A percentile compares a stretch with the other conserved stretches of the same genome.
These are phyloP conservation scores for Neodidymelliopsis sp. DNA, from an alignment of 2,329 filamentous ascomycete genomes.

Conservation along the genomic window DNA sequence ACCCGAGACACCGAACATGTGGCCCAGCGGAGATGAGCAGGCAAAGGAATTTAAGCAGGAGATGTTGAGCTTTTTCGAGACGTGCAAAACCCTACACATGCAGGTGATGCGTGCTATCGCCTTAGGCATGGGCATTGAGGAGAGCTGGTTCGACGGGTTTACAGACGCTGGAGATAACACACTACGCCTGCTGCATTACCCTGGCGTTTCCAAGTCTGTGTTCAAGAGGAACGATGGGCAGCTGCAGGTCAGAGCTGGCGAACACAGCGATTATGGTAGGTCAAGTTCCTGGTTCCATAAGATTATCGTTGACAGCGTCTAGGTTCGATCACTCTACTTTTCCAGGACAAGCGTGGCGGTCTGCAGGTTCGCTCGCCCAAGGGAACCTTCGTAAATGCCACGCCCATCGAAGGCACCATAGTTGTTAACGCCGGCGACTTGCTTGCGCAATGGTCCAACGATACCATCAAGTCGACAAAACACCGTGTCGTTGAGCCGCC, in stretches of 20 bases:
- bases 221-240: slow-evolving; percentile 72
- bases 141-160: slow-evolving; percentile 77
- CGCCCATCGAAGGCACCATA: slow-evolving; percentile 79
- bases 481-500: slow-evolving; percentile 91
- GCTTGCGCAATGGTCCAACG: slow-evolving; percentile 87
- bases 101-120: slow-evolving; percentile 86
- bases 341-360: slow-evolving; percentile 64
- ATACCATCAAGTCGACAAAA: slow-evolving; percentile 87
- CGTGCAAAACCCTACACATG: slow-evolving; percentile 76
- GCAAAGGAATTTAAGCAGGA: slow-evolving; percentile 70
- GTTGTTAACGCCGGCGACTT: slow-evolving; percentile 91
- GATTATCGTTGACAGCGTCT: slow-evolving; percentile 19
- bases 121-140: slow-evolving; percentile 76
- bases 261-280: slow-evolving; percentile 72
- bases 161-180: slow-evolving; percentile 63
- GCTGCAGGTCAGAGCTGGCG: slow-evolving; percentile 78
- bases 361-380: slow-evolving; percentile 73
- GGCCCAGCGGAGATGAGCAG: slow-evolving; percentile 68
- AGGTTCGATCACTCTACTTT: slow-evolving; percentile 52
- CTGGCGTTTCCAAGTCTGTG: slow-evolving; percentile 68
- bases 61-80: slow-evolving; percentile 78
- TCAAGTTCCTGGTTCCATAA: too few species aligned
- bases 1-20: slow-evolving; percentile 74
- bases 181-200: slow-evolving; percentile 79
- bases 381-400: slow-evolving; percentile 82